phyloP scores from a whole-genome alignment of 768 basidiomycete genomes.

The Leccinum boreale region DNA sequence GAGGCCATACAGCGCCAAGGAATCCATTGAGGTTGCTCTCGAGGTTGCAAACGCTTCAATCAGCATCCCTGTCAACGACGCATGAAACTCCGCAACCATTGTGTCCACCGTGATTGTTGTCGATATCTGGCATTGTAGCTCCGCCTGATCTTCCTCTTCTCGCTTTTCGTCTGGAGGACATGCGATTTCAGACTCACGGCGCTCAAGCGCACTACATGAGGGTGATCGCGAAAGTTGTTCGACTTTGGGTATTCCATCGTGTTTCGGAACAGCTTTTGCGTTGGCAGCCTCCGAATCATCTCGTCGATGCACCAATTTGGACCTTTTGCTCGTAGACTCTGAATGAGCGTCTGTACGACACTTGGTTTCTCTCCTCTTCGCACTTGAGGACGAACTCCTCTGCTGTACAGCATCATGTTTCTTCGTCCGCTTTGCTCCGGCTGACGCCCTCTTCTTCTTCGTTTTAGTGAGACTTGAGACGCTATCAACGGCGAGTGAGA shows the following conservation, averaged over 20 bases:
- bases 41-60: conserved; percentile 72
- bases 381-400: neutral
- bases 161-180: conserved; percentile 2
- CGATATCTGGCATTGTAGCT: neutral
- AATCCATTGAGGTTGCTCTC: conserved; percentile 63
- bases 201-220: conserved; percentile 3
- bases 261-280: neutral
- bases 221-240: conserved; percentile 9
- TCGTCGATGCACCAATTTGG: conserved; percentile 7
- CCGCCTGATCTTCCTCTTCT: neutral
- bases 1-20: conserved; percentile 48
- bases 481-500: neutral
- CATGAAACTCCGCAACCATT: conserved; percentile 25
- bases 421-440: conserved; percentile 1
- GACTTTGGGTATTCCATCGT: neutral
- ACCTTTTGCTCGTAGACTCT: conserved; percentile 23
- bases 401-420: conserved; percentile 6
- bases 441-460: conserved; percentile 11
- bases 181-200: neutral
- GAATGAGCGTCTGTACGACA: neutral
- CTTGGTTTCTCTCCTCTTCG: conserved; percentile 2
- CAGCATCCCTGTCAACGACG: conserved; percentile 60
- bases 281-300: neutral
- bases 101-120: conserved; percentile 8
- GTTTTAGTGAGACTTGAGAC: neutral